phyloP scores from a whole-genome alignment of 805 yeast genomes.

The Pichia insulana region DNA sequence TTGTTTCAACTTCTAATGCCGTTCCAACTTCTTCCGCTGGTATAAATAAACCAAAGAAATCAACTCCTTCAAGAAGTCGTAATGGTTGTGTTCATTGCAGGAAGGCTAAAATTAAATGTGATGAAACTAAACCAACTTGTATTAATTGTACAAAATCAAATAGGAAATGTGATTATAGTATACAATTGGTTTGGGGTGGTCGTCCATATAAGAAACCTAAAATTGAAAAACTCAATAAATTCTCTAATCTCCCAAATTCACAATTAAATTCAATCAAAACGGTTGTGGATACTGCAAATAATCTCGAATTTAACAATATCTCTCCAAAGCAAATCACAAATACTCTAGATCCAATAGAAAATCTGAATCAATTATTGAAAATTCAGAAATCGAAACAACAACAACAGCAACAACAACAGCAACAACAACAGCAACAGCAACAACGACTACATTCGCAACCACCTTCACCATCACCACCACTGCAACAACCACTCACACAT shows the following conservation, averaged over 20 bases:
- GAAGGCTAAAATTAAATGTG: constrained; percentile 57
- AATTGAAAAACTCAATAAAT: constrained; percentile 26
- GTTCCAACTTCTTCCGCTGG: no score
- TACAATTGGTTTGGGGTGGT: constrained; percentile 69
- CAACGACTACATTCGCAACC: no score
- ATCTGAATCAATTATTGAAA: constrained; percentile 9
- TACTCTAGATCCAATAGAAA: constrained; percentile 13
- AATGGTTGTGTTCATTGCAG: constrained; percentile 58
- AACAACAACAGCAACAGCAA: background rate
- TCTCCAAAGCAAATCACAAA: background rate
- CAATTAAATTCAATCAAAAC: constrained; percentile 3
- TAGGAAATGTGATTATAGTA: constrained; percentile 50
- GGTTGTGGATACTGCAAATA: background rate
- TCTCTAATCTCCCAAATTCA: constrained; percentile 19
- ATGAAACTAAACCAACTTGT: constrained; percentile 58
- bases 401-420: background rate
- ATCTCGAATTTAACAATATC: background rate
- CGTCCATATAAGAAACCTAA: constrained; percentile 46
- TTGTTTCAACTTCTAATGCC: no score
- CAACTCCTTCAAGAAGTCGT: constrained; percentile 35
- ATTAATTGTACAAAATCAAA: constrained; percentile 41
- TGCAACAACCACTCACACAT: background rate
- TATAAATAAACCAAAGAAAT: background rate
- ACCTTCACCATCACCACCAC: no score
- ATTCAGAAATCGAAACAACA: background rate